These are phyloP conservation scores for Thymus mandschuricus DNA, from an alignment of 257 asterid genomes.

Conservation along the genomic window DNA sequence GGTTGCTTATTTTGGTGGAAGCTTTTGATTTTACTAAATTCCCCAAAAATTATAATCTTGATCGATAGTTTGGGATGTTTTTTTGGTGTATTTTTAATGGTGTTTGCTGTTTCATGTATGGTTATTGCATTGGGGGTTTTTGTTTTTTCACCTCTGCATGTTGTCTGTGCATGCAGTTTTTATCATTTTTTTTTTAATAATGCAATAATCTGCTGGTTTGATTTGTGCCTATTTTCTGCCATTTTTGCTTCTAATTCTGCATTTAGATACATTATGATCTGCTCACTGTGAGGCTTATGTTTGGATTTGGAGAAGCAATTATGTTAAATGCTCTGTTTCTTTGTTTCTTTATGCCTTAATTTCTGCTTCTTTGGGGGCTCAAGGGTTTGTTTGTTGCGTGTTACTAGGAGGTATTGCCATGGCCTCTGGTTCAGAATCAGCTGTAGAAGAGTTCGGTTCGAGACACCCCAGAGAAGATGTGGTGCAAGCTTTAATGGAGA, in stretches of 20 bases:
- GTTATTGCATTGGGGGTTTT: background rate
- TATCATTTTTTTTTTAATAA: background rate
- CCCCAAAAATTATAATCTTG: background rate
- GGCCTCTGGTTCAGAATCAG: constrained; percentile 29
- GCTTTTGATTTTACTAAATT: constrained; percentile 17
- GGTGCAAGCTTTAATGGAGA: constrained; percentile 51
- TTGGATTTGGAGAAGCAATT: background rate
- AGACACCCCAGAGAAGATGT: constrained; percentile 45
- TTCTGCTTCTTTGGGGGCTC: background rate
- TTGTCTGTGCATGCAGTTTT: constrained; percentile 31
- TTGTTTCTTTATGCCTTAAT: background rate
- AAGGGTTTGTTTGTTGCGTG: constrained; percentile 20
- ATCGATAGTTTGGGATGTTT: background rate
- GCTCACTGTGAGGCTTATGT: background rate
- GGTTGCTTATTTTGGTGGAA: constrained; percentile 8
- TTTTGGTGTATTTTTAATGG: background rate
- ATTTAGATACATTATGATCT: background rate
- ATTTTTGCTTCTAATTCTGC: background rate
- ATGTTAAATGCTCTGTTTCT: background rate
- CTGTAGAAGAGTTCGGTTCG: constrained; percentile 14
- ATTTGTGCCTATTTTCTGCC: background rate
- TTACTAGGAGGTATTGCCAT: constrained; percentile 17
- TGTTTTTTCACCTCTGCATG: constrained; percentile 8
- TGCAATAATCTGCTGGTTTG: background rate
- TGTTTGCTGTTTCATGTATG: background rate